These are phyloP conservation scores for Prosopis cineraria DNA, from an alignment of 306 rosid species.

Conservation along the genomic window DNA sequence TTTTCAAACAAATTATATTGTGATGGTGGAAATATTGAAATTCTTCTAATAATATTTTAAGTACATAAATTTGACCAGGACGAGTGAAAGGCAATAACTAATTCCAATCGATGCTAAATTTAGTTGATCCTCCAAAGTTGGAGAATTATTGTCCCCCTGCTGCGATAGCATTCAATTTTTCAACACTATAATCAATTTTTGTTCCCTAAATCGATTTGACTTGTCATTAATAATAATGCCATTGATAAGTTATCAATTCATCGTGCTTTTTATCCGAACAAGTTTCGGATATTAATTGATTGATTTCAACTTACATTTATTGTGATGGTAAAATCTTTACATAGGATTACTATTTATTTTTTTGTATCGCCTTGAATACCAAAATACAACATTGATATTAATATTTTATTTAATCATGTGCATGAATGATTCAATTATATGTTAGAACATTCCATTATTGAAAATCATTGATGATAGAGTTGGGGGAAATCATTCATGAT, in stretches of 20 bases:
- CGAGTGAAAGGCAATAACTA: not conserved
- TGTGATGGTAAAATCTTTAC: not conserved
- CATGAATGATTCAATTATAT: not conserved
- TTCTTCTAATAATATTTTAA: not conserved
- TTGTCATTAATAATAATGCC: not conserved
- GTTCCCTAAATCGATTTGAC: not conserved
- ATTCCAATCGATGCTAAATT: not conserved
- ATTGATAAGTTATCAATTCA: not conserved
- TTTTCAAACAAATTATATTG: too few relatives aligned
- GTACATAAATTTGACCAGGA: not conserved
- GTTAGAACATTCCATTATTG: not conserved
- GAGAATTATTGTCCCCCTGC: constrained; percentile 49
- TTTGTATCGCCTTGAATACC: too few relatives aligned
- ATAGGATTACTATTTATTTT: too few relatives aligned
- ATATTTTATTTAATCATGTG: not conserved
- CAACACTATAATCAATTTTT: not conserved
- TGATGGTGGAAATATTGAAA: not conserved
- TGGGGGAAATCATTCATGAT: not conserved
- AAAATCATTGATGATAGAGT: not conserved
- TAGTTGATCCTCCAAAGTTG: constrained; percentile 48
- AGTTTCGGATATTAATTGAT: not conserved
- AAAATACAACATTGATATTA: too few relatives aligned
- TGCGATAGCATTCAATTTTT: not conserved
- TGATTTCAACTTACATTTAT: not conserved
- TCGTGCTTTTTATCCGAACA: not conserved